phyloP scores from a whole-genome alignment of 2,329 filamentous ascomycete genomes.

The Mariannaea sp. region DNA sequence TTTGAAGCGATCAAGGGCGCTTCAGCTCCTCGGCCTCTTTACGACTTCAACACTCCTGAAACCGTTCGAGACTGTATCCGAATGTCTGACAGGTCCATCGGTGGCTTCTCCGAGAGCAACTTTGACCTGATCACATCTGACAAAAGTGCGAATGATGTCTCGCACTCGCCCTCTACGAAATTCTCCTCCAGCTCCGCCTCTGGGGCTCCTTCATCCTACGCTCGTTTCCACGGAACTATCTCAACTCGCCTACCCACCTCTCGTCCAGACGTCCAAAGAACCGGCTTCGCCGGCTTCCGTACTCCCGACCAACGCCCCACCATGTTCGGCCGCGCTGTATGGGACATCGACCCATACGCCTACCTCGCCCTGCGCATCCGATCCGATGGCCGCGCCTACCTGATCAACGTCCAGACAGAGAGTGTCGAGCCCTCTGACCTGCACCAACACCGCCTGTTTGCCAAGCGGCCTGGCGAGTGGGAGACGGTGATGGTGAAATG shows the following conservation, averaged over 20 bases:
- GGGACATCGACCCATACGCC: conserved; percentile 87
- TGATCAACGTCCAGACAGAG: conserved; percentile 95
- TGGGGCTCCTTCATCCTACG: conserved; percentile 52
- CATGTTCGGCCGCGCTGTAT: conserved; percentile 83
- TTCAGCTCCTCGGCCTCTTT: conserved; percentile 65
- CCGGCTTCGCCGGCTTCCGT: conserved; percentile 88
- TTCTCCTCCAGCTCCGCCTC: conserved; percentile 17
- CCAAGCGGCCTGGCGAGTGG: conserved; percentile 81
- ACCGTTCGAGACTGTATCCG: conserved; percentile 65
- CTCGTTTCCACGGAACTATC: conserved; percentile 85
- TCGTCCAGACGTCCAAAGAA: conserved; percentile 73
- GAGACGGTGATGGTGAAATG: conserved; percentile 93
- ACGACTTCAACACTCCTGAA: conserved; percentile 61
- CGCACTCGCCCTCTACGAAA: background rate
- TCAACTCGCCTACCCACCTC: conserved; percentile 81
- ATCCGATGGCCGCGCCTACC: conserved; percentile 89
- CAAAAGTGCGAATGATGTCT: conserved; percentile 31
- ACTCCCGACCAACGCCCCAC: conserved; percentile 78
- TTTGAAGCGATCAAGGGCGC: conserved; percentile 72
- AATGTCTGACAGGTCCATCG: conserved; percentile 86
- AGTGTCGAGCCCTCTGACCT: conserved; percentile 92
- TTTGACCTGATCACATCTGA: conserved; percentile 64
- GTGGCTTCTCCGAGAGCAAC: conserved; percentile 77
- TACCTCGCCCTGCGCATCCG: conserved; percentile 89
- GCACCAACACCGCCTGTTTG: conserved; percentile 89